Evolutionary conservation across 1,139 yeast species (phyloP).

Genomic region (Diutina siamensis): DNA sequence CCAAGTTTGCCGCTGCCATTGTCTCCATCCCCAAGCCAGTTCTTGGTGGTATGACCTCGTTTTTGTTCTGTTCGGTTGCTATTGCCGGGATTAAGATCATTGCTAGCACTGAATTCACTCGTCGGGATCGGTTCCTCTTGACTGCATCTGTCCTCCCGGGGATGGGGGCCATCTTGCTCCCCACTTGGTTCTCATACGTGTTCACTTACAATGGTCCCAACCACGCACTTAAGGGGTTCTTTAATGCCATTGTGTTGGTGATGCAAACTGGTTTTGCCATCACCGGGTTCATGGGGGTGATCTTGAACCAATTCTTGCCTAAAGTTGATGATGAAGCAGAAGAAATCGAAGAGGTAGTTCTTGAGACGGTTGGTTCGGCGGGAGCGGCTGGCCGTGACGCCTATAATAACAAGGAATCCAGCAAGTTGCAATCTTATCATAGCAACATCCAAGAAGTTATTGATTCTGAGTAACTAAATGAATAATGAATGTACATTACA

Average conservation of each 20-base stretch:
- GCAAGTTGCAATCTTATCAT: constrained; percentile 1
- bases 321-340: constrained; percentile 58
- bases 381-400: constrained; percentile 28
- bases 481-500: not conserved
- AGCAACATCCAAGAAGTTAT: not conserved
- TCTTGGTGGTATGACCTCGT: constrained; percentile 88
- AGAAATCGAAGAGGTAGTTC: constrained; percentile 23
- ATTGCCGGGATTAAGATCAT: constrained; percentile 81
- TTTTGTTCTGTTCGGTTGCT: constrained; percentile 78
- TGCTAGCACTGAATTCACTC: constrained; percentile 62
- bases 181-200: constrained; percentile 61
- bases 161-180: constrained; percentile 63
- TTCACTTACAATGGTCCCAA: constrained; percentile 70
- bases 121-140: constrained; percentile 78
- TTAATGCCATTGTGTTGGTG: constrained; percentile 69
- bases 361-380: constrained; percentile 37
- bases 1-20: constrained; percentile 84
- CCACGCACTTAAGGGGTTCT: constrained; percentile 53
- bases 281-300: constrained; percentile 65
- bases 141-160: constrained; percentile 72
- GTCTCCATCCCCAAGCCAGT: constrained; percentile 78
- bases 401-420: constrained; percentile 26
- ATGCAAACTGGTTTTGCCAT: constrained; percentile 85
- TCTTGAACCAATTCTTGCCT: constrained; percentile 65
- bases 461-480: not conserved